phyloP scores from a whole-genome alignment of 768 basidiomycete species.

The Ramaria rubella region DNA sequence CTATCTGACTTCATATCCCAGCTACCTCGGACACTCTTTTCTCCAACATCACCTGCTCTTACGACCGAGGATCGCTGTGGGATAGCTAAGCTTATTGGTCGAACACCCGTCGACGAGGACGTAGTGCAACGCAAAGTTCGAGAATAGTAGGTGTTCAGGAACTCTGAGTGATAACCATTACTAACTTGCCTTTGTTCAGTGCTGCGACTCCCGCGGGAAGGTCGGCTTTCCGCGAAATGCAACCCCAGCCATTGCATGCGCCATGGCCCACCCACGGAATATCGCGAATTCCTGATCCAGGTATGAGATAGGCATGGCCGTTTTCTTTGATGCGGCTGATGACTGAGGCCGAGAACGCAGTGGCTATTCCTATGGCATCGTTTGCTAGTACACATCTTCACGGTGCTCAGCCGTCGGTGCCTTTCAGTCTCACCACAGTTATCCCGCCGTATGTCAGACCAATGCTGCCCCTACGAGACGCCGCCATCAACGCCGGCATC shows the following conservation, averaged over 20 bases:
- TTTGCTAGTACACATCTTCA: no score
- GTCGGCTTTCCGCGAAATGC: no score
- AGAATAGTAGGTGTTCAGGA: slow-evolving; percentile 43
- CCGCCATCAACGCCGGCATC: slow-evolving; percentile 8
- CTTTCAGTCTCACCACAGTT: slow-evolving; percentile 7
- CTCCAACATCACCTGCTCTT: slow-evolving; percentile 38
- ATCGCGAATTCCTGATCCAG: no score
- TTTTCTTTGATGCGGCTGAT: no score
- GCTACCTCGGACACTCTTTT: slow-evolving; percentile 37
- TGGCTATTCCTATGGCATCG: no score
- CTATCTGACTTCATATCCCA: slow-evolving; percentile 53
- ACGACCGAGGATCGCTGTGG: slow-evolving; percentile 37
- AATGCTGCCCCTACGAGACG: slow-evolving; percentile 14
- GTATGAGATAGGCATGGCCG: no score
- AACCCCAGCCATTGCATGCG: no score
- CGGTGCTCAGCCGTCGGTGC: no score
- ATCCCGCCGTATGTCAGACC: neutral
- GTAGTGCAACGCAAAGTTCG: slow-evolving; percentile 36
- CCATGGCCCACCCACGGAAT: no score
- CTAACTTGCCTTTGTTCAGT: no score
- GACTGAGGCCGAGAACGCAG: no score
- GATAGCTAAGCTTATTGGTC: slow-evolving; percentile 47
- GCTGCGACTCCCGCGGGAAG: no score
- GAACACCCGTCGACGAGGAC: slow-evolving; percentile 37
- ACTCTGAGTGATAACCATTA: neutral